Percentiles rank a stretch among this genome's conserved stretches.
phyloP scores from a whole-genome alignment of 495 filamentous ascomycete genomes.

The Parachaetomium inaequale region DNA sequence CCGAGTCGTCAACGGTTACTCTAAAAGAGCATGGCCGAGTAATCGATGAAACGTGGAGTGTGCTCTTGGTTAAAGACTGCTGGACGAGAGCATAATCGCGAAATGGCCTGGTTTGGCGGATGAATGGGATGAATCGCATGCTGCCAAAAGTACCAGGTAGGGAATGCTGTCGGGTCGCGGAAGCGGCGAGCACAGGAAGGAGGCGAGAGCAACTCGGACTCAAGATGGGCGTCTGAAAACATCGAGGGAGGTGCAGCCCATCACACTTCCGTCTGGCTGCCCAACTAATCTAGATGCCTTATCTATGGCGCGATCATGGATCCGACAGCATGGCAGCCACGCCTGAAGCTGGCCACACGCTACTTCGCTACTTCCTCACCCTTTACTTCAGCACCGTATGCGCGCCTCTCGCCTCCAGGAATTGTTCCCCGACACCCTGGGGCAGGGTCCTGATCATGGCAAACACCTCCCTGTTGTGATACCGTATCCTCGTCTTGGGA shows the following conservation, averaged over 20 bases:
- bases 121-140: background rate
- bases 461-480: slow-evolving; percentile 88
- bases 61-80: background rate
- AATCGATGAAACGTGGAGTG: background rate
- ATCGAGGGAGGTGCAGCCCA: background rate
- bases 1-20: background rate
- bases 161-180: background rate
- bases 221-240: background rate
- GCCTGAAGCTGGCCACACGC: background rate
- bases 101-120: background rate
- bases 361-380: background rate
- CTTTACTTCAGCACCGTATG: slow-evolving; percentile 83
- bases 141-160: background rate
- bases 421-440: slow-evolving; percentile 77
- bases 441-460: slow-evolving; percentile 68
- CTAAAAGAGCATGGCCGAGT: background rate
- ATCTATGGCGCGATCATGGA: no score
- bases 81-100: background rate
- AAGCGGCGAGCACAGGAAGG: background rate
- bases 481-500: slow-evolving; percentile 86
- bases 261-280: background rate
- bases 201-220: background rate
- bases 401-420: slow-evolving; percentile 82
- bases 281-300: background rate
- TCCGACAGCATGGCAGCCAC: background rate